phyloP scores from a whole-genome alignment of 1,284 basidiomycete species.

The Ustilago bromivora region DNA sequence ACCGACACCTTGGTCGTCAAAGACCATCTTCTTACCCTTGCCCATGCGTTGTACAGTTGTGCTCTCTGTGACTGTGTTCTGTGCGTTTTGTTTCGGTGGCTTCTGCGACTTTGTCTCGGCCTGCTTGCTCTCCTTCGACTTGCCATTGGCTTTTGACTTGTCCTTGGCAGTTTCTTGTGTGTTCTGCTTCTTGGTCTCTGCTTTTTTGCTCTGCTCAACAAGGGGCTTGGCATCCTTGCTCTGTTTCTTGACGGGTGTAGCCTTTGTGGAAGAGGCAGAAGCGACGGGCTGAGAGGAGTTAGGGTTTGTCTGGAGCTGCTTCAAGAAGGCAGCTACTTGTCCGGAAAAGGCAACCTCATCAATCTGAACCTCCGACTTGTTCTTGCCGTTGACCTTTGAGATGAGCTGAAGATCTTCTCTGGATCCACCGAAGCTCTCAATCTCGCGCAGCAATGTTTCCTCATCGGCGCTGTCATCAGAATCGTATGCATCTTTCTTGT shows the following conservation, averaged over 20 bases:
- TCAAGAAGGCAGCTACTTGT: constrained; percentile 41
- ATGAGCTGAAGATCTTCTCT: constrained; percentile 47
- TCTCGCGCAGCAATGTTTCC: constrained; percentile 45
- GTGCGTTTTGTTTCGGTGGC: constrained; percentile 13
- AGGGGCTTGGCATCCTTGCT: constrained; percentile 12
- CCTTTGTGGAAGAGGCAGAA: neutral
- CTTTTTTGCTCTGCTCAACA: constrained; percentile 15
- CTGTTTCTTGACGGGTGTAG: constrained; percentile 10
- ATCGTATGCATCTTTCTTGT: constrained; percentile 35
- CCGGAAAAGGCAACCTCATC: constrained; percentile 43
- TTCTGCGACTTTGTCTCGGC: constrained; percentile 29
- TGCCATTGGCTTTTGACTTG: constrained; percentile 26
- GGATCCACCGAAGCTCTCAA: constrained; percentile 48
- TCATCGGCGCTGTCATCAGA: constrained; percentile 51
- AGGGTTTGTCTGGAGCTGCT: constrained; percentile 38
- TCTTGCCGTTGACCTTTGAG: constrained; percentile 37
- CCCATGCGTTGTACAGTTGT: constrained; percentile 34
- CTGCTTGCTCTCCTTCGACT: constrained; percentile 25
- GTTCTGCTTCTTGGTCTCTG: constrained; percentile 20
- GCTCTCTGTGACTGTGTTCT: constrained; percentile 17
- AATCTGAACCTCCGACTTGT: constrained; percentile 32
- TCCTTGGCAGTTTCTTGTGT: constrained; percentile 6
- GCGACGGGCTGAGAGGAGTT: constrained; percentile 20
- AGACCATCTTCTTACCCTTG: constrained; percentile 55
- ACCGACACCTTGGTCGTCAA: constrained; percentile 51